A percentile compares a stretch with the other conserved stretches of the same genome.
Evolutionary conservation across 495 filamentous ascomycete species (phyloP).

Genomic region (Aspergillus hancockii): DNA sequence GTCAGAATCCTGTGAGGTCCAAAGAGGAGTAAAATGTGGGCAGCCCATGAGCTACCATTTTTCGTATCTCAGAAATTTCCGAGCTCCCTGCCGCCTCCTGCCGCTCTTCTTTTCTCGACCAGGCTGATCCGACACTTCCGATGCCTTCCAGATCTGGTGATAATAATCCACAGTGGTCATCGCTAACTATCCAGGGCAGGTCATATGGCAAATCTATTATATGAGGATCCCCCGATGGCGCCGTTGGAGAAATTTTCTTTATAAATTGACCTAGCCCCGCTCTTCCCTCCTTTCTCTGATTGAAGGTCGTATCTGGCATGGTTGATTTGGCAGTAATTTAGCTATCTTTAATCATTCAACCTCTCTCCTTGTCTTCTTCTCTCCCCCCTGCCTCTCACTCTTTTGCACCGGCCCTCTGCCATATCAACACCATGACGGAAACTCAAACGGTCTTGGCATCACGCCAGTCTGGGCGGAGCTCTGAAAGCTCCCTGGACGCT

Average conservation of each 20-base stretch:
- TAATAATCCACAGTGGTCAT: conserved; percentile 26
- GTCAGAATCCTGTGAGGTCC: conserved; percentile 6
- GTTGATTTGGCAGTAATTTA: not conserved
- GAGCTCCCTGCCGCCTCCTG: conserved; percentile 17
- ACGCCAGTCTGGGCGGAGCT: conserved; percentile 35
- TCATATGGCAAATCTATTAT: conserved; percentile 26
- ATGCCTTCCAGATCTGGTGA: conserved; percentile 25
- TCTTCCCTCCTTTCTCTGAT: conserved; percentile 9
- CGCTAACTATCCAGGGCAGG: conserved; percentile 24
- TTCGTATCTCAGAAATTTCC: conserved; percentile 3
- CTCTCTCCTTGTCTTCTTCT: not conserved
- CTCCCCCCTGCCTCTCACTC: not conserved
- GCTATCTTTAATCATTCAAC: not conserved
- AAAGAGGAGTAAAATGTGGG: not conserved
- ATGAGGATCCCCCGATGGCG: conserved; percentile 17
- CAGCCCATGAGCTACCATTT: not conserved
- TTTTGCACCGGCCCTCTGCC: not conserved
- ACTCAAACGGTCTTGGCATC: conserved; percentile 23
- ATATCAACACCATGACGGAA: conserved; percentile 19
- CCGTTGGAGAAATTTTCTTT: conserved; percentile 12
- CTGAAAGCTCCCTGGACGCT: conserved; percentile 44
- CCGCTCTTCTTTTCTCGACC: conserved; percentile 10
- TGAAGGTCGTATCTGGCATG: not conserved
- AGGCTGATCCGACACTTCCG: conserved; percentile 26
- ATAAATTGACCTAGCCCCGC: conserved; percentile 22